Percentiles rank a stretch among this genome's conserved stretches.
Conservation (phyloP, 805 yeast species). For the Ascoidea asiatica region DNA sequence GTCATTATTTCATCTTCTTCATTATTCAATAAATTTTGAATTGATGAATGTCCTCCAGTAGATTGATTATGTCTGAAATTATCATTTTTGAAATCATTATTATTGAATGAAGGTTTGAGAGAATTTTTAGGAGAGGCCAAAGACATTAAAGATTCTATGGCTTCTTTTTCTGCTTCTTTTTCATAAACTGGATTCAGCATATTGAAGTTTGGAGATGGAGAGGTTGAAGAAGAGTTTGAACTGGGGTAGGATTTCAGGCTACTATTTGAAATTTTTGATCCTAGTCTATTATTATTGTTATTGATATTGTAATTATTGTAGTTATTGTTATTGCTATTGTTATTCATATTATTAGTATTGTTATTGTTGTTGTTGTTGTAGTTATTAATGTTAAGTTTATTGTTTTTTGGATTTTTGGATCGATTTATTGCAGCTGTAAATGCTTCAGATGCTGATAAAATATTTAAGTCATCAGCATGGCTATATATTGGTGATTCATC, state of each 20-base stretch:
- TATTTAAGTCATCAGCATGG: conserved; percentile 8
- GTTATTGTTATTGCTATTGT: too few species aligned
- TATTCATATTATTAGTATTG: neutral
- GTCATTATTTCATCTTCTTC: neutral
- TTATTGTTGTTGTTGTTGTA: neutral
- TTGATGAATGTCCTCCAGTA: neutral
- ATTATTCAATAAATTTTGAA: neutral
- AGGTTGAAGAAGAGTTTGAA: neutral
- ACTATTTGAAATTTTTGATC: too few species aligned
- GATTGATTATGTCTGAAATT: neutral
- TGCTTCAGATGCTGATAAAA: conserved; percentile 9
- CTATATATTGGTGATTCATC: conserved; percentile 6
- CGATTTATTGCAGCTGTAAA: conserved; percentile 7
- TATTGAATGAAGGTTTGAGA: too few species aligned
- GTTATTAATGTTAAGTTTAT: neutral
- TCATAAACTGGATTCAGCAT: neutral
- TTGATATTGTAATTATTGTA: too few species aligned
- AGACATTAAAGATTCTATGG: neutral
- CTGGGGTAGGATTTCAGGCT: neutral
- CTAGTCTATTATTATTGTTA: too few species aligned
- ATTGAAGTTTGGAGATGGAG: neutral
- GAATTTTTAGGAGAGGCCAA: too few species aligned
- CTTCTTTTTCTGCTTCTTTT: neutral
- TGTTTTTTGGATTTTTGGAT: neutral
- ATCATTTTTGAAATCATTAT: neutral